phyloP scores from a whole-genome alignment of 148 eudicot genomes.

The Silene uniflora region DNA sequence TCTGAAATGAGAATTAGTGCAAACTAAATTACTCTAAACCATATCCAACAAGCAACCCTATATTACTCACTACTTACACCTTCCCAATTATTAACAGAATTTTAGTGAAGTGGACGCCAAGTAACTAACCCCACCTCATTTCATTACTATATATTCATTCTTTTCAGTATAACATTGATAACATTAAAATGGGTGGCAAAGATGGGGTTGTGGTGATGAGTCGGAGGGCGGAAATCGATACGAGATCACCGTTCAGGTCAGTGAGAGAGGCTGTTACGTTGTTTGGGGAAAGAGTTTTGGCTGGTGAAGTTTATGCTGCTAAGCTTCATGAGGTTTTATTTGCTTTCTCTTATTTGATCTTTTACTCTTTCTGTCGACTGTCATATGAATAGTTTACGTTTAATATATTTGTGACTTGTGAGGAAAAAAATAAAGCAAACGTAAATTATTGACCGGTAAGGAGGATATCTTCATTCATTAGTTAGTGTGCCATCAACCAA shows the following conservation, averaged over 20 bases:
- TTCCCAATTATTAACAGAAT: conserved; percentile 31
- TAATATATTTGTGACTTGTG: no score
- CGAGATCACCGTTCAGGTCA: conserved; percentile 61
- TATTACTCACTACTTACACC: conserved; percentile 26
- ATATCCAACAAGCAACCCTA: conserved; percentile 8
- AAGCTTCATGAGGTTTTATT: conserved; percentile 47
- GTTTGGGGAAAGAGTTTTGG: conserved; percentile 71
- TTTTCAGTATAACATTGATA: background rate
- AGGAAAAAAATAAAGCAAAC: no score
- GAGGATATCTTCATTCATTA: no score
- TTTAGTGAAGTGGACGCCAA: conserved; percentile 81
- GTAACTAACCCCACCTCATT: conserved; percentile 53
- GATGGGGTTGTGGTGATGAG: conserved; percentile 21
- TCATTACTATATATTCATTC: background rate
- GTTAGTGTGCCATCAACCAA: no score
- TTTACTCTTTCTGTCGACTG: no score
- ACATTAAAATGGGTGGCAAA: conserved; percentile 17
- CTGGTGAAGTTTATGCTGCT: conserved; percentile 49
- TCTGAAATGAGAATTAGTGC: no score
- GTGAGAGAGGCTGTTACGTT: conserved; percentile 69
- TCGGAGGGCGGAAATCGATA: conserved; percentile 65
- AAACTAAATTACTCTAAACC: background rate
- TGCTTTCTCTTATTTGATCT: background rate
- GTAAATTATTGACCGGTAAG: no score
- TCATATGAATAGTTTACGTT: no score